phyloP scores from a whole-genome alignment of 2,329 filamentous ascomycete genomes.

The Aspergillus novoparasiticus region DNA sequence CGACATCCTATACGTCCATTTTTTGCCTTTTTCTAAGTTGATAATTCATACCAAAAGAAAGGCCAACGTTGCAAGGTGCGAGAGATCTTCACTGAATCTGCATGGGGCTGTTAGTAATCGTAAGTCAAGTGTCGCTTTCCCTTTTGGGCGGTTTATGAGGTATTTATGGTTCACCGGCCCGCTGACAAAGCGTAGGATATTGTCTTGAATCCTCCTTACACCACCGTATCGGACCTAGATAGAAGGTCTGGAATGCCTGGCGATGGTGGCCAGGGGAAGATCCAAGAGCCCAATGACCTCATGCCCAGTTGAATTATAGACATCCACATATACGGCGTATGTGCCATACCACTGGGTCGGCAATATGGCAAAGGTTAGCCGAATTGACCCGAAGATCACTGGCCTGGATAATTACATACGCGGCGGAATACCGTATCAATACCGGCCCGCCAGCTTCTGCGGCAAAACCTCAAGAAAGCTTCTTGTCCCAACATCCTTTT shows the following conservation, averaged over 20 bases:
- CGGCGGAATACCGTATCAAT: conserved; percentile 23
- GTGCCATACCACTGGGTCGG: conserved; percentile 4
- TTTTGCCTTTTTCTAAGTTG: neutral
- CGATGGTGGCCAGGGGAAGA: neutral
- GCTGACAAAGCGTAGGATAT: neutral
- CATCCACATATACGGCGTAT: neutral
- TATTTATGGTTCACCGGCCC: conserved; percentile 3
- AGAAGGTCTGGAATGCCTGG: neutral
- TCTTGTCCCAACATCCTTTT: conserved; percentile 29
- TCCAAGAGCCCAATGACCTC: neutral
- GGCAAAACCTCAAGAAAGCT: conserved; percentile 26
- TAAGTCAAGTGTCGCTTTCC: neutral
- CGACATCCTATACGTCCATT: neutral
- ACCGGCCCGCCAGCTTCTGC: conserved; percentile 27
- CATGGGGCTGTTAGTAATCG: neutral
- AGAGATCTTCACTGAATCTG: neutral
- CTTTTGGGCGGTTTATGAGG: neutral
- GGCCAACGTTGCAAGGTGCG: neutral
- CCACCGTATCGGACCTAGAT: no score
- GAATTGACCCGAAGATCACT: conserved; percentile 20
- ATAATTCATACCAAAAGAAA: neutral
- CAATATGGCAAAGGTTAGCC: conserved; percentile 18
- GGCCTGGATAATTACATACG: conserved; percentile 23
- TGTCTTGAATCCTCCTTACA: neutral
- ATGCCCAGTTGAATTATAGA: neutral